Evolutionary conservation across 495 filamentous ascomycete species (phyloP).

Genomic region (Pyrenula massariospora): DNA sequence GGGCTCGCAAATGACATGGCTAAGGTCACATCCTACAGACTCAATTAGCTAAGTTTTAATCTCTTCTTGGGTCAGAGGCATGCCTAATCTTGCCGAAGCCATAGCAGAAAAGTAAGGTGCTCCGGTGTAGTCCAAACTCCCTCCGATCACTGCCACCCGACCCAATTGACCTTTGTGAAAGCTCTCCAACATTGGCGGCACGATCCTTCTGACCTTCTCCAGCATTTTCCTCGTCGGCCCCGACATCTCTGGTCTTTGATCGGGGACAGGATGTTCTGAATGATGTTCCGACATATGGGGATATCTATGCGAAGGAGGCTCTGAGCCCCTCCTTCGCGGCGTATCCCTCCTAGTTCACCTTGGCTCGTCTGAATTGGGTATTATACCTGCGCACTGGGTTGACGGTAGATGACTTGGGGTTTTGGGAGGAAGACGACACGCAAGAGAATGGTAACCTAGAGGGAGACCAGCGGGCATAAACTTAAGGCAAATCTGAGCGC

Average conservation of each 20-base stretch:
- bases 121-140: conserved; percentile 91
- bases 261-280: neutral
- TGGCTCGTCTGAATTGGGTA: neutral
- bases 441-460: neutral
- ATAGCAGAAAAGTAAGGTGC: conserved; percentile 97
- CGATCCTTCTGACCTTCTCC: conserved; percentile 72
- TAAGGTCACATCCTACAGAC: conserved; percentile 76
- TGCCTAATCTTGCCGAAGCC: conserved; percentile 74
- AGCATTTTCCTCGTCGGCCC: conserved; percentile 61
- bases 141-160: conserved; percentile 86
- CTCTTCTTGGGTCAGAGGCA: conserved; percentile 8
- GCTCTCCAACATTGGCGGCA: conserved; percentile 88
- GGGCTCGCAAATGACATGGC: conserved; percentile 92
- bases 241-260: conserved; percentile 31
- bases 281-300: neutral
- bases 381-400: neutral
- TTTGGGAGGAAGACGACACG: neutral
- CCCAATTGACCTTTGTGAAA: conserved; percentile 99
- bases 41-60: too few species aligned
- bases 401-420: neutral
- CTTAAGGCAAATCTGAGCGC: too few species aligned
- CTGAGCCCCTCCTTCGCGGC: neutral
- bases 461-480: too few species aligned
- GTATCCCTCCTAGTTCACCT: too few species aligned
- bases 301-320: neutral